These are phyloP conservation scores for Candida lessepsii DNA, from an alignment of 805 yeast species.

Conservation along the genomic window DNA sequence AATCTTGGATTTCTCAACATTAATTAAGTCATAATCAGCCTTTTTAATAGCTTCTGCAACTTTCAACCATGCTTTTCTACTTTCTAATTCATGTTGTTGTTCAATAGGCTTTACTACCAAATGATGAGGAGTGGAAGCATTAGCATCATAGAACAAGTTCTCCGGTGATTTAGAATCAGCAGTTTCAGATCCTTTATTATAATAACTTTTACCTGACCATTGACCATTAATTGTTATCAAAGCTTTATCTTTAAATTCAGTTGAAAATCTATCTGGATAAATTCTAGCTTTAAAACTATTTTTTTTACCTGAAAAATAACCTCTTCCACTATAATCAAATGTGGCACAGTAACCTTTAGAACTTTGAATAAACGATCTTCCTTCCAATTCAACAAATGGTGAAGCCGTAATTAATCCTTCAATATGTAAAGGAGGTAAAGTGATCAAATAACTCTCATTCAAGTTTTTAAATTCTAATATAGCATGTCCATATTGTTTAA, in stretches of 20 bases:
- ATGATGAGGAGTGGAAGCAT: conserved; percentile 47
- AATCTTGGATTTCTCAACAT: conserved; percentile 68
- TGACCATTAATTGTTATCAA: conserved; percentile 83
- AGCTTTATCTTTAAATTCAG: conserved; percentile 56
- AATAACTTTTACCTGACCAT: conserved; percentile 80
- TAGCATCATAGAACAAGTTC: conserved; percentile 64
- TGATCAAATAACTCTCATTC: conserved; percentile 68
- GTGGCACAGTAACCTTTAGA: conserved; percentile 72
- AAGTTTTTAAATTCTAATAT: conserved; percentile 61
- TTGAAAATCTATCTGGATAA: conserved; percentile 50
- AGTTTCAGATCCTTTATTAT: conserved; percentile 54
- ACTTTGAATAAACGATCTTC: conserved; percentile 78
- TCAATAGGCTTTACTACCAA: conserved; percentile 77
- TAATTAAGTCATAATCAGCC: conserved; percentile 75
- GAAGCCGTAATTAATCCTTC: conserved; percentile 90
- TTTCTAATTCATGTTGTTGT: conserved; percentile 76
- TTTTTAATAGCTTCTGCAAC: conserved; percentile 84
- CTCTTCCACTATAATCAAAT: conserved; percentile 86
- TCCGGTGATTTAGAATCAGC: conserved; percentile 45
- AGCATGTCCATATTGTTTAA: conserved; percentile 93
- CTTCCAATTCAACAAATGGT: conserved; percentile 94
- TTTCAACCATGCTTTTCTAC: conserved; percentile 83
- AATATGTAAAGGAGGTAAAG: conserved; percentile 93
- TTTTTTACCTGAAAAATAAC: conserved; percentile 93
- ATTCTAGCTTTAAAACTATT: conserved; percentile 87